Conservation (phyloP, 306 rosid species). For the Abrus precatorius region DNA sequence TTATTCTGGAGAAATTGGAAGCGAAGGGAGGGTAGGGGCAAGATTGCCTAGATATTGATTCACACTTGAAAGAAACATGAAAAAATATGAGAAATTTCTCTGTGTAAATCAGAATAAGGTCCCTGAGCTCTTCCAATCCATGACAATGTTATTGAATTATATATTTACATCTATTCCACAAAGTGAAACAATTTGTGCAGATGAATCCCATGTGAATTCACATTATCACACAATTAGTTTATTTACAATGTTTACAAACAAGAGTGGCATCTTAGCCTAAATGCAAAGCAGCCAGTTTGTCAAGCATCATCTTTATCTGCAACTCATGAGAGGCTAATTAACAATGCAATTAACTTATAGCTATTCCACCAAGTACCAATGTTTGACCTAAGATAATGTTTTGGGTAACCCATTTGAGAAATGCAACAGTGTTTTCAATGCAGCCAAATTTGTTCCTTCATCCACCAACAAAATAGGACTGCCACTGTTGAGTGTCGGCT, state of each 20-base stretch:
- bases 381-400: constrained; percentile 2
- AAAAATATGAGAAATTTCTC: neutral
- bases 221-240: neutral
- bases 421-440: constrained; percentile 10
- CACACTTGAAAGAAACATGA: neutral
- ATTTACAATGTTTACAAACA: constrained; percentile 4
- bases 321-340: neutral
- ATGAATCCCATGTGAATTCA: neutral
- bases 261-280: neutral
- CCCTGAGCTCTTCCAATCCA: neutral
- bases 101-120: neutral
- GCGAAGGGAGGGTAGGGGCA: neutral
- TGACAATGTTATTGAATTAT: neutral
- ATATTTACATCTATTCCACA: neutral
- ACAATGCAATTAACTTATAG: neutral
- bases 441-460: neutral
- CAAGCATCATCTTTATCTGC: neutral
- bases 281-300: neutral
- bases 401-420: constrained; percentile 19
- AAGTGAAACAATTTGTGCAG: neutral
- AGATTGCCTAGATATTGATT: neutral
- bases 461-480: constrained; percentile 15
- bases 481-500: neutral
- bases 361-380: constrained; percentile 4
- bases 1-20: neutral